These are phyloP conservation scores for Microdochium paspali DNA, from an alignment of 2,329 filamentous ascomycete species.

Conservation along the genomic window DNA sequence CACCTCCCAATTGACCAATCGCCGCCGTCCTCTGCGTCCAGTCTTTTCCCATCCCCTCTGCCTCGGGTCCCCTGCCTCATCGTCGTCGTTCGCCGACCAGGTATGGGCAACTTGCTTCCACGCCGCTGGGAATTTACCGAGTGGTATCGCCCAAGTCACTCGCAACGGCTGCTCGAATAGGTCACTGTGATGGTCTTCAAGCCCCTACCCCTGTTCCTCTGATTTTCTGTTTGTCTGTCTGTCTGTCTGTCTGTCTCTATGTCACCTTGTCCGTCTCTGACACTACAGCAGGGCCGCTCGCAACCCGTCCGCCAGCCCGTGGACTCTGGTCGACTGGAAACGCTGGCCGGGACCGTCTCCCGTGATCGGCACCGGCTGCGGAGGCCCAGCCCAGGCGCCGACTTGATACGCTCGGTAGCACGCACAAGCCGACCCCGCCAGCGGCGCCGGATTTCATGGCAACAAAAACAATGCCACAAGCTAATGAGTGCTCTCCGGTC, in stretches of 20 bases:
- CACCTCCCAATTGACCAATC: not conserved
- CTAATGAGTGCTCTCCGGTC: too few relatives aligned
- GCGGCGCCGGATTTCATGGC: not conserved
- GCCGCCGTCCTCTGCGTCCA: not conserved
- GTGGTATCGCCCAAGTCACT: not conserved
- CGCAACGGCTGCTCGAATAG: not conserved
- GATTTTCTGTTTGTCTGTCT: too few relatives aligned
- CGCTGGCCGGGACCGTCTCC: not conserved
- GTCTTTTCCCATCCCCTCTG: not conserved
- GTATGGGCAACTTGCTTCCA: too few relatives aligned
- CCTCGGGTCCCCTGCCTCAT: not conserved
- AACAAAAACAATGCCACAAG: too few relatives aligned
- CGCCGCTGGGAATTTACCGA: too few relatives aligned
- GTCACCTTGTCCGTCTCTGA: too few relatives aligned
- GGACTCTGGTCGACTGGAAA: not conserved
- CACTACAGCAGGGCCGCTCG: too few relatives aligned
- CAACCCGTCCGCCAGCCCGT: too few relatives aligned
- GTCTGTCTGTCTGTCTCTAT: too few relatives aligned
- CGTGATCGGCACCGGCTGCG: not conserved
- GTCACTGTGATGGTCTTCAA: too few relatives aligned
- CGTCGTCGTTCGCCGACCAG: too few relatives aligned
- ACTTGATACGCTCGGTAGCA: not conserved
- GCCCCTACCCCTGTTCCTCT: too few relatives aligned
- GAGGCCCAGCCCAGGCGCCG: not conserved
- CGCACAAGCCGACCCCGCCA: not conserved